Evolutionary conservation across 352 stramenopile genomes (phyloP).

Genomic region (Globisporangium radiosum): DNA sequence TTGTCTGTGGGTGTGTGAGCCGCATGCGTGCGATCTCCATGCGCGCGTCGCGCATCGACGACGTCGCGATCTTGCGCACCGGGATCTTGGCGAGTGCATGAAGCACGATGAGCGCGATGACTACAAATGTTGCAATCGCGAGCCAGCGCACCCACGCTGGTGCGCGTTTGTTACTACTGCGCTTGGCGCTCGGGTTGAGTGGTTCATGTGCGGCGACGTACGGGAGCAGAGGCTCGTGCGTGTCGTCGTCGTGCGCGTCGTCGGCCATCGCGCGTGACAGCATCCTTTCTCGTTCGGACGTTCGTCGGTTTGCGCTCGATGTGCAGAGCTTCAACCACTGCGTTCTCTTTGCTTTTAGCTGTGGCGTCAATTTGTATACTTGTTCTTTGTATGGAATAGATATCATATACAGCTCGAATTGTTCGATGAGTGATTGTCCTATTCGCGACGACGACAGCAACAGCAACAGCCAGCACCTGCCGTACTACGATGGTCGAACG

Average conservation of each 20-base stretch:
- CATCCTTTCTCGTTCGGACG: constrained; percentile 1
- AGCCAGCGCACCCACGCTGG: constrained; percentile 9
- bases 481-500: too few relatives aligned
- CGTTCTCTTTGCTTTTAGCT: too few relatives aligned
- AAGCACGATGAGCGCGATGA: constrained; percentile 25
- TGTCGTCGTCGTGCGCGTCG: constrained; percentile 5
- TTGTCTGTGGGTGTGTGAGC: constrained; percentile 30
- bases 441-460: background rate
- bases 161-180: background rate
- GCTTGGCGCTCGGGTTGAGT: background rate
- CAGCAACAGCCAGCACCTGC: too few relatives aligned
- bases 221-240: constrained; percentile 14
- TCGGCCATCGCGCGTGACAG: constrained; percentile 13
- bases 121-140: constrained; percentile 2
- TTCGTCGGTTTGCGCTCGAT: background rate
- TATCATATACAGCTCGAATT: too few relatives aligned
- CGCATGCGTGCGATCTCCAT: constrained; percentile 61
- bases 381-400: too few relatives aligned
- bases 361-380: too few relatives aligned
- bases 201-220: constrained; percentile 1
- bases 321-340: too few relatives aligned
- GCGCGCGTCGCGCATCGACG: constrained; percentile 45
- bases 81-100: constrained; percentile 45
- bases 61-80: constrained; percentile 43
- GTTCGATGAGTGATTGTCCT: too few relatives aligned